Percentiles rank a stretch among this genome's conserved stretches.
Evolutionary conservation across 495 filamentous ascomycete genomes (phyloP).

Genomic region (Cryomyces minteri): DNA sequence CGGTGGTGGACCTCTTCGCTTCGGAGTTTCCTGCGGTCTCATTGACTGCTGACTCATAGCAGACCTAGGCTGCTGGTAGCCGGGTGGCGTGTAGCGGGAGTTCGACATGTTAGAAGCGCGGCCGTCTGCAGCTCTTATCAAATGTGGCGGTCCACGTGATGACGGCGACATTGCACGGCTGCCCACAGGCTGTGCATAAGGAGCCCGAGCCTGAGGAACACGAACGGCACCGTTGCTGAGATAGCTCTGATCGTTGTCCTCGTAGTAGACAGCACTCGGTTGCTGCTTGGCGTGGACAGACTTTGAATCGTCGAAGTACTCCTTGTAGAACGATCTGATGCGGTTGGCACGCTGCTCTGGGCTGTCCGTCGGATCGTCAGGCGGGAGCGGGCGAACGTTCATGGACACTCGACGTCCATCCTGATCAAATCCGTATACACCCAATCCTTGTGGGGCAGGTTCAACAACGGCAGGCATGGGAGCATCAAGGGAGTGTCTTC

Average conservation of each 20-base stretch:
- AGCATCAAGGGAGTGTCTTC: conserved; percentile 3
- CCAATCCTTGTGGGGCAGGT: conserved; percentile 23
- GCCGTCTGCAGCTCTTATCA: conserved; percentile 29
- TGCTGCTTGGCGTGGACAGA: conserved; percentile 12
- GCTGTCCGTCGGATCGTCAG: conserved; percentile 68
- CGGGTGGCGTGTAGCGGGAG: conserved; percentile 23
- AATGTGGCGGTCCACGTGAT: conserved; percentile 57
- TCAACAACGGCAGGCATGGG: conserved; percentile 13
- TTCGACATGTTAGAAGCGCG: conserved; percentile 13
- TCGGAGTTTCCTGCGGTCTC: not conserved
- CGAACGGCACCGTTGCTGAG: conserved; percentile 51
- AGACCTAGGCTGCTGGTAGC: conserved; percentile 10
- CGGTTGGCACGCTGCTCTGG: conserved; percentile 89
- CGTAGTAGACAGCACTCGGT: conserved; percentile 35
- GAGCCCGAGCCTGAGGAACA: conserved; percentile 38
- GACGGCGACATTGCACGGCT: conserved; percentile 97
- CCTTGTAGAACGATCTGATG: conserved; percentile 97
- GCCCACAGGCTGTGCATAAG: conserved; percentile 62
- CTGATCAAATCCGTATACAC: conserved; percentile 31
- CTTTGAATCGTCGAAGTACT: conserved; percentile 88
- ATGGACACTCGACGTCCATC: conserved; percentile 66
- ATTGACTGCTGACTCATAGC: conserved; percentile 6
- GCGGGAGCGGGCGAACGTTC: conserved; percentile 81
- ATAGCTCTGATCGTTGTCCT: conserved; percentile 50
- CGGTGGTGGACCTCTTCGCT: conserved; percentile 37